Evolutionary conservation across 805 yeast species (phyloP).

Genomic region (Starmerella roubikii): DNA sequence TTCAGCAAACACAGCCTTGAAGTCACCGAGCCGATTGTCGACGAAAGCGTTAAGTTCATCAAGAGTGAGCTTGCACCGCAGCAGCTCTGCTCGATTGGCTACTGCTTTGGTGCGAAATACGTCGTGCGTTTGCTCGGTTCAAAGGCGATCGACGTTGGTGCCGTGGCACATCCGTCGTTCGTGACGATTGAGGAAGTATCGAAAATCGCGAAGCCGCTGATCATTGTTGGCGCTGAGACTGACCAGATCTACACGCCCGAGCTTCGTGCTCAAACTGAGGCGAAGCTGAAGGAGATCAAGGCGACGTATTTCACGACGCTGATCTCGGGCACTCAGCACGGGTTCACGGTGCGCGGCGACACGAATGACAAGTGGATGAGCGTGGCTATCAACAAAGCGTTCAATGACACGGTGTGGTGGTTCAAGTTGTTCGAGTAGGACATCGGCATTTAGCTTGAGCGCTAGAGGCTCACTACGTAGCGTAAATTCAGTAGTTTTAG

Average conservation of each 20-base stretch:
- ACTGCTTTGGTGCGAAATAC: conserved; percentile 76
- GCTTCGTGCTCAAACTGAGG: conserved; percentile 48
- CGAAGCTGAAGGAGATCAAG: conserved; percentile 38
- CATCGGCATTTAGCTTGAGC: too few species aligned
- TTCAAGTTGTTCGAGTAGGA: conserved; percentile 11
- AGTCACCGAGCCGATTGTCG: conserved; percentile 37
- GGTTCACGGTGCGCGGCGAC: conserved; percentile 74
- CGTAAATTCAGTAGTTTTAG: too few species aligned
- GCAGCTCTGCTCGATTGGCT: conserved; percentile 42
- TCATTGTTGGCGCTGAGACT: conserved; percentile 61
- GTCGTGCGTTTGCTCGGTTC: conserved; percentile 38
- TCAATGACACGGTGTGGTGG: conserved; percentile 30
- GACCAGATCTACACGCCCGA: conserved; percentile 55
- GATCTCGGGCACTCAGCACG: conserved; percentile 56
- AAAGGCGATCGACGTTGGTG: conserved; percentile 40
- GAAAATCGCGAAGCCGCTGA: conserved; percentile 45
- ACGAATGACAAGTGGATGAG: conserved; percentile 34
- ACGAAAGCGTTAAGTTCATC: conserved; percentile 34
- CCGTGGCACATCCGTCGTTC: conserved; percentile 75
- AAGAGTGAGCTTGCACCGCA: conserved; percentile 34
- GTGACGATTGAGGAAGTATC: conserved; percentile 52
- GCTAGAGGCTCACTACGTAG: too few species aligned
- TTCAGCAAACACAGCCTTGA: conserved; percentile 37
- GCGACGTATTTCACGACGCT: conserved; percentile 48
- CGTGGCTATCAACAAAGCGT: conserved; percentile 56